These are phyloP conservation scores for Colletotrichum musicola DNA, from an alignment of 2,329 filamentous ascomycete species.

Conservation along the genomic window DNA sequence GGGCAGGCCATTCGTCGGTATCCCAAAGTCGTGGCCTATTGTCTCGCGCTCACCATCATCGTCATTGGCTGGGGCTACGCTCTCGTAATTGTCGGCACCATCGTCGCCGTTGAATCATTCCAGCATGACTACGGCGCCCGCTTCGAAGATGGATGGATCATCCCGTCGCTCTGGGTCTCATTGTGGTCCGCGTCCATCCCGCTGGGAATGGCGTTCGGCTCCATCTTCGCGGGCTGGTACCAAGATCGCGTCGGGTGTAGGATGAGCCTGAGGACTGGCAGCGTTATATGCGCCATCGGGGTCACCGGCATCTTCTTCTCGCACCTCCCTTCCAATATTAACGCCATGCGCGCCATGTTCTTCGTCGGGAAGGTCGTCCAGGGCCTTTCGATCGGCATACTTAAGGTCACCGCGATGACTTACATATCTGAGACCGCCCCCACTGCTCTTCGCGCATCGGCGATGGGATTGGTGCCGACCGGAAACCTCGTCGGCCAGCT, in stretches of 20 bases:
- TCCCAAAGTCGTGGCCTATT: constrained; percentile 45
- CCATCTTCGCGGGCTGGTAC: constrained; percentile 45
- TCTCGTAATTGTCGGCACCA: constrained; percentile 44
- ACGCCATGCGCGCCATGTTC: constrained; percentile 43
- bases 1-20: constrained; percentile 44
- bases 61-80: constrained; percentile 49
- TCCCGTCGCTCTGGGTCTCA: constrained; percentile 46
- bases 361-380: constrained; percentile 44
- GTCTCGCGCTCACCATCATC: constrained; percentile 44
- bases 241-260: constrained; percentile 46
- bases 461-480: constrained; percentile 46
- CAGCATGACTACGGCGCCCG: constrained; percentile 45
- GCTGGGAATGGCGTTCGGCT: constrained; percentile 43
- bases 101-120: constrained; percentile 47
- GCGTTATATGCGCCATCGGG: constrained; percentile 42
- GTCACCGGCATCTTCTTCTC: constrained; percentile 48
- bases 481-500: constrained; percentile 46
- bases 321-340: constrained; percentile 22
- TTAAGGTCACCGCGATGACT: constrained; percentile 44
- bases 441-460: constrained; percentile 43
- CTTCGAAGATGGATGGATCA: constrained; percentile 42
- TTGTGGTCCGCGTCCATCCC: constrained; percentile 45
- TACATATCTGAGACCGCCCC: constrained; percentile 55
- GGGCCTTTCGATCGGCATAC: constrained; percentile 44
- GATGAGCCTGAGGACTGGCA: constrained; percentile 43